Conservation (phyloP, 2,329 filamentous ascomycete species). For the Colletotrichum sp. region DNA sequence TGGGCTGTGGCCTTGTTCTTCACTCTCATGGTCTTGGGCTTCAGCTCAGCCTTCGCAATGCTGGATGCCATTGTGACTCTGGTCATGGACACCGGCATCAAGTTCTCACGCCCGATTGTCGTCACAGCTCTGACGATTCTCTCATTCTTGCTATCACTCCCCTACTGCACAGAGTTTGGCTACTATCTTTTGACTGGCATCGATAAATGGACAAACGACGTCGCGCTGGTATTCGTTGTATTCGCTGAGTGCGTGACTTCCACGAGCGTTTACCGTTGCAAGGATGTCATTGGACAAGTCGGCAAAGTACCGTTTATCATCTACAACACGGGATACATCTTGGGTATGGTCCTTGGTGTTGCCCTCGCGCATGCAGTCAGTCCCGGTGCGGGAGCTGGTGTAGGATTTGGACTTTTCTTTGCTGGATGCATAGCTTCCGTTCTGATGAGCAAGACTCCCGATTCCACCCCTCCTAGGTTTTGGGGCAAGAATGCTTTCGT, state of each 20-base stretch:
- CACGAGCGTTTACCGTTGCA: conserved; percentile 59
- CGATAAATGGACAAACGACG: conserved; percentile 61
- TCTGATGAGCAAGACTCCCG: conserved; percentile 46
- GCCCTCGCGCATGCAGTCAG: conserved; percentile 51
- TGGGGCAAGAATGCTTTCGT: conserved; percentile 43
- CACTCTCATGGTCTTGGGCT: conserved; percentile 62
- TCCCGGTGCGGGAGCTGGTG: conserved; percentile 51
- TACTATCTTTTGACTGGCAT: conserved; percentile 60
- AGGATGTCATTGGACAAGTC: conserved; percentile 48
- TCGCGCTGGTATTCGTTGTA: conserved; percentile 59
- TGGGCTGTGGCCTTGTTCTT: conserved; percentile 66
- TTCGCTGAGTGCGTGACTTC: conserved; percentile 56
- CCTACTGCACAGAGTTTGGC: conserved; percentile 63
- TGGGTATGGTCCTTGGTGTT: conserved; percentile 57
- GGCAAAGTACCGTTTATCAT: conserved; percentile 46
- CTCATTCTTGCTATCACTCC: conserved; percentile 59
- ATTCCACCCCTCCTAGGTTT: conserved; percentile 42
- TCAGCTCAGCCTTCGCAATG: conserved; percentile 65
- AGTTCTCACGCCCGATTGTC: conserved; percentile 49
- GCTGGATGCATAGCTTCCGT: conserved; percentile 42
- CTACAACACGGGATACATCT: conserved; percentile 58
- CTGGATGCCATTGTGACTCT: conserved; percentile 61
- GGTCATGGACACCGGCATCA: conserved; percentile 56
- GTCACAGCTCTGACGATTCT: conserved; percentile 53
- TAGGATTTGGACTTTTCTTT: conserved; percentile 58